A percentile compares a stretch with the other conserved stretches of the same genome.
Conservation (phyloP, 129 eudicot species). For the Erigeron canadensis region DNA sequence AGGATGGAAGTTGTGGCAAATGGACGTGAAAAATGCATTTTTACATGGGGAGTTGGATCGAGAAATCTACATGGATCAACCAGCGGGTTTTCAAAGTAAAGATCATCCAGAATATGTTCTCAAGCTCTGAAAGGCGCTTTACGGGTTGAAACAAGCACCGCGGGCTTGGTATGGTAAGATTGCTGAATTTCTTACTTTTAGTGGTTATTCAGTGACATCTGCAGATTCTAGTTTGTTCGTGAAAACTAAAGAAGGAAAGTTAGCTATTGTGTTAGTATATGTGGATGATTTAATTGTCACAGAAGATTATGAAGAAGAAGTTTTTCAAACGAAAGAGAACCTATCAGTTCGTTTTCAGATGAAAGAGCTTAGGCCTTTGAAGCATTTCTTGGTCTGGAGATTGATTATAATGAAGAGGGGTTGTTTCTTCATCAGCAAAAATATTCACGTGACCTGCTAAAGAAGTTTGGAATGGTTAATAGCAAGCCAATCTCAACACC, state of each 20-base stretch:
- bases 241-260: neutral
- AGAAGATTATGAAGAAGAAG: neutral
- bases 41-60: too few species aligned
- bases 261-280: neutral
- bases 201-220: neutral
- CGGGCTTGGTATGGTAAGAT: too few species aligned
- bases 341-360: conserved; percentile 8
- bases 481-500: neutral
- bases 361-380: neutral
- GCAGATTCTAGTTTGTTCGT: conserved; percentile 2
- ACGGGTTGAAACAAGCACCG: too few species aligned
- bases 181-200: conserved; percentile 1
- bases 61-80: too few species aligned
- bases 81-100: too few species aligned
- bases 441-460: neutral
- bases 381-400: too few species aligned
- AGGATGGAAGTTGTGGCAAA: conserved; percentile 10
- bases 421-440: neutral
- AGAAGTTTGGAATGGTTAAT: neutral
- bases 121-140: too few species aligned
- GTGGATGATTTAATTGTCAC: neutral
- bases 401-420: neutral
- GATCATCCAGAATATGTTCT: too few species aligned
- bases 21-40: too few species aligned
- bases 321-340: neutral